Conservation (phyloP, 2,329 filamentous ascomycete species). For the Rosellinia necatrix region DNA sequence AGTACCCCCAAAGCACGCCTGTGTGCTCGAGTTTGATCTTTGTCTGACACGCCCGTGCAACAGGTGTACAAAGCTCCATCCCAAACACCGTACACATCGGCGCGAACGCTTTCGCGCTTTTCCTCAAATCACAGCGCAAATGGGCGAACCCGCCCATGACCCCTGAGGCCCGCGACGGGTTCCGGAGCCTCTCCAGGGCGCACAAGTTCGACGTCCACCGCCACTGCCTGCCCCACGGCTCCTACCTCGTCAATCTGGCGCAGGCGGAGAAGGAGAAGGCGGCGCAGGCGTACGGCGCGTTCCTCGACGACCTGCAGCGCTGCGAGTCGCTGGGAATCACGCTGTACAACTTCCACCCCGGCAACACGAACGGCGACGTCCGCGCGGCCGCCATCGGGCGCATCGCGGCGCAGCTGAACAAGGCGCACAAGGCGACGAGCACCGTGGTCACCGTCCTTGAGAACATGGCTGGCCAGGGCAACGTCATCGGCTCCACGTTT, state of each 20-base stretch:
- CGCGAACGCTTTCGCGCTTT: constrained; percentile 91
- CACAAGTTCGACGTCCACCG: constrained; percentile 73
- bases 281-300: constrained; percentile 81
- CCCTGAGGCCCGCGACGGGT: constrained; percentile 68
- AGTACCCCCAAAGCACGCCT: not conserved
- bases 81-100: constrained; percentile 79
- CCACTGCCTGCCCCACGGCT: constrained; percentile 88
- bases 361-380: constrained; percentile 72
- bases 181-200: constrained; percentile 68
- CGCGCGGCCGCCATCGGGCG: constrained; percentile 73
- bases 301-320: constrained; percentile 84
- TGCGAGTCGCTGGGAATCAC: constrained; percentile 85
- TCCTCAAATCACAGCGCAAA: constrained; percentile 95
- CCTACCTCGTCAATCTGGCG: constrained; percentile 94
- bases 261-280: constrained; percentile 81
- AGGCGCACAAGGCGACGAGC: constrained; percentile 75
- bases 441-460: constrained; percentile 84
- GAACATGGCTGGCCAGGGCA: constrained; percentile 92
- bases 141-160: constrained; percentile 84
- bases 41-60: constrained; percentile 13
- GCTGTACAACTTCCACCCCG: constrained; percentile 98
- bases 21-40: not conserved
- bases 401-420: constrained; percentile 82
- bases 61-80: constrained; percentile 88
- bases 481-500: constrained; percentile 83